Base-by-base conservation (phyloP, 2,329 filamentous ascomycete genomes). In the Penicillium sp. region DNA sequence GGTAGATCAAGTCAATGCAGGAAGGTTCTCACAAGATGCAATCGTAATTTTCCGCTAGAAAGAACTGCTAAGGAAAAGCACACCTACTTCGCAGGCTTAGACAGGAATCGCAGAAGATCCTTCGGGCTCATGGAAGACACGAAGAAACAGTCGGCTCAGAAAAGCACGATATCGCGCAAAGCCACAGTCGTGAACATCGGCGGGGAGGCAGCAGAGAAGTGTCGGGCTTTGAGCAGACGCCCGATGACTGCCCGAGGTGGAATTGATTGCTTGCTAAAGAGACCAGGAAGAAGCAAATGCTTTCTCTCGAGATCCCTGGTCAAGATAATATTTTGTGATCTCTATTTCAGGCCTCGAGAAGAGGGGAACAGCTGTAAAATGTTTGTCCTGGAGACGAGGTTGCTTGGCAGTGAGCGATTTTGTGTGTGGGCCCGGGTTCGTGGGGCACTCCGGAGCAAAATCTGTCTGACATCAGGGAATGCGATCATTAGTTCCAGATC, bases 21-120 rank as follows among this genome's bases (percentile, higher is more conserved):
- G 18, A 9, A 22, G 18, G 5, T 9, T 22, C 18, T 22, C 9
- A 22, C 18, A 22, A 9, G 9, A 9, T 9, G 18, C 18, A 22
- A 22, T 22, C 9, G 18, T 9, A 30, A 23, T 12, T 17, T 32
- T 35, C 44, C 43, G 18, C 5, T 22, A 22, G 5, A 22, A 22
- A 22, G 9, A 9, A 22, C 9, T 9, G 18, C 18, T 5, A 22
- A 22, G 18, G 18, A 22, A 22, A 22, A 9, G 18, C 18, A 48
- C 35, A 72, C 84, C 64, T 71, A 94, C 88, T 94, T 94, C 68
- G 86, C 85, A 64, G 87, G 87, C 76, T 92, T 92, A 65, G 86
- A 93, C 58, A 95, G 80, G 74, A 93, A 92, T 72, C 87, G 85
- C 64, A 94, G 79, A 62, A 93, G 80, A 70, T 93, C 85, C 72